Conservation (phyloP, 805 yeast genomes). For the Nematodospora valgi region DNA sequence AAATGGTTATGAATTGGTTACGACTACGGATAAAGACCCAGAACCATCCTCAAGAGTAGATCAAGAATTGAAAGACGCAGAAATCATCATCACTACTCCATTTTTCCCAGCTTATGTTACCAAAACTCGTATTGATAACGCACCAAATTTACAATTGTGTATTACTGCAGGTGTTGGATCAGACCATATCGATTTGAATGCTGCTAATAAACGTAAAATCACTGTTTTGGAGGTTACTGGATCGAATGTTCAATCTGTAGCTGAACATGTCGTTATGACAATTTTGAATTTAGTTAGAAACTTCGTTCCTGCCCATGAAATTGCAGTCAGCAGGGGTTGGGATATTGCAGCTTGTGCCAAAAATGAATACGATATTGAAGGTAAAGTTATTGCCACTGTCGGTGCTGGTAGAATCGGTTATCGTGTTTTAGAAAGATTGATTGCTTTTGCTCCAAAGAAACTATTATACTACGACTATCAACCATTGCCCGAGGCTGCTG, state of each 20-base stretch:
- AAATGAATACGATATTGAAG: conserved; percentile 72
- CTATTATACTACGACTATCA: conserved; percentile 75
- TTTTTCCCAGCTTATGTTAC: conserved; percentile 80
- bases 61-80: conserved; percentile 65
- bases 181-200: conserved; percentile 72
- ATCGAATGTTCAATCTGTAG: conserved; percentile 77
- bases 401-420: conserved; percentile 83
- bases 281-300: conserved; percentile 69
- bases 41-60: conserved; percentile 58
- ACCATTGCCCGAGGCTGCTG: conserved; percentile 53
- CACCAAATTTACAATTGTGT: conserved; percentile 65
- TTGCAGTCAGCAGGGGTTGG: conserved; percentile 61
- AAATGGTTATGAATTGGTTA: conserved; percentile 63
- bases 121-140: conserved; percentile 61
- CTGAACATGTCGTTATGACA: conserved; percentile 77
- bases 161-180: conserved; percentile 86
- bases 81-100: conserved; percentile 76
- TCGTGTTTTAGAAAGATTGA: conserved; percentile 67
- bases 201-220: conserved; percentile 60
- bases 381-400: conserved; percentile 72
- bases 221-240: conserved; percentile 81
- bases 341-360: conserved; percentile 75
- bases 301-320: conserved; percentile 76
- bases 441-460: conserved; percentile 72
- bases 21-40: conserved; percentile 71